These are phyloP conservation scores for Protea cynaroides DNA, from an alignment of 164 flowering plant genomes.

Conservation along the genomic window DNA sequence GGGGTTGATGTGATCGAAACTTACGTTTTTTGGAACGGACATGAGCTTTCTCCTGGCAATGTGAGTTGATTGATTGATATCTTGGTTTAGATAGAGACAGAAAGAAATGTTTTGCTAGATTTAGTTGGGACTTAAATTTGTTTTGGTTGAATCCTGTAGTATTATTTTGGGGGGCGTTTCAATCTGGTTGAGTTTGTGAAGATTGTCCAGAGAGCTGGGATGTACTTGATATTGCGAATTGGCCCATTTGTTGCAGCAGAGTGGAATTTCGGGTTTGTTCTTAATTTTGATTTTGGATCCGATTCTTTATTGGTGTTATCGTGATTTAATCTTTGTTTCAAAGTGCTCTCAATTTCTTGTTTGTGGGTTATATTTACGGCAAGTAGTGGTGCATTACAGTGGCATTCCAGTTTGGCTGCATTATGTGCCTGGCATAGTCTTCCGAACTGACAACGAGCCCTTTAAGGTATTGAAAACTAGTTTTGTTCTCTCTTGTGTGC, in stretches of 20 bases:
- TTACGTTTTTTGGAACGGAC: conserved; percentile 97
- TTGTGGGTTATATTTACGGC: neutral
- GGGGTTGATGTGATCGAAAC: conserved; percentile 83
- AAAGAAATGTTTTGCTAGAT: no score
- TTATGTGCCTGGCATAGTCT: conserved; percentile 78
- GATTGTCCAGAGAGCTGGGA: conserved; percentile 69
- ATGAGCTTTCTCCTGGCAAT: conserved; percentile 73
- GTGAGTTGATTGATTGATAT: conserved; percentile 29
- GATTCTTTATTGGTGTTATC: neutral
- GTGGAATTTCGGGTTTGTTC: conserved; percentile 81
- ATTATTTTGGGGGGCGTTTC: conserved; percentile 74
- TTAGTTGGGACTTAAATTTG: neutral
- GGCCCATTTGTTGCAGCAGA: conserved; percentile 98
- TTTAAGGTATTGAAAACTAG: conserved; percentile 53
- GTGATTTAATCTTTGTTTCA: neutral
- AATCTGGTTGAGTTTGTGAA: conserved; percentile 84
- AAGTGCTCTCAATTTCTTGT: neutral
- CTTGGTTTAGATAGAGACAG: neutral
- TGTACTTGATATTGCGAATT: conserved; percentile 82
- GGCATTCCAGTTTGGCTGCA: conserved; percentile 98
- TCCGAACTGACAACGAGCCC: conserved; percentile 68
- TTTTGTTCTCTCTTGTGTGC: no score
- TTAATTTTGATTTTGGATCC: neutral
- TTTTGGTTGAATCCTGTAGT: conserved; percentile 32
- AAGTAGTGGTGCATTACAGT: conserved; percentile 30